Conservation (phyloP, 441 rosid species). For the Eutrema salsugineum region DNA sequence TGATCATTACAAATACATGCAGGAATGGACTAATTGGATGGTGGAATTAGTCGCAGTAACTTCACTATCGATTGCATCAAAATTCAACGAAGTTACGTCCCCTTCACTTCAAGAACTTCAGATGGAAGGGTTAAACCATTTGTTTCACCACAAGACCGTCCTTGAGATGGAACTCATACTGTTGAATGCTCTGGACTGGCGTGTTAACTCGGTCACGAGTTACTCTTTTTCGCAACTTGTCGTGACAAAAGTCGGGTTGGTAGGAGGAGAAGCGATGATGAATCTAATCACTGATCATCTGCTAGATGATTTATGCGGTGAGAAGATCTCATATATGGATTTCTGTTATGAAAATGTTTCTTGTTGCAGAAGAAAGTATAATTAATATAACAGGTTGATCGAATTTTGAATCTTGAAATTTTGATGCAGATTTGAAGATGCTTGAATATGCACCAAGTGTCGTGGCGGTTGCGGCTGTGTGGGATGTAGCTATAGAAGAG, state of each 20-base stretch:
- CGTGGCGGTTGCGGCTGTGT: constrained; percentile 45
- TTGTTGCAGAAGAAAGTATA: background rate
- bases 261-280: constrained; percentile 11
- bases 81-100: constrained; percentile 48
- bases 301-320: constrained; percentile 51
- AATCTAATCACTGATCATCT: constrained; percentile 41
- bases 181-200: constrained; percentile 56
- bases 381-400: background rate
- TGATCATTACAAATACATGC: background rate
- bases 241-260: constrained; percentile 8
- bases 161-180: constrained; percentile 58
- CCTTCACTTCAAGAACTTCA: constrained; percentile 56
- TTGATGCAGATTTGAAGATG: constrained; percentile 42
- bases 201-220: constrained; percentile 44
- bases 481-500: constrained; percentile 34
- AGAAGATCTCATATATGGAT: background rate
- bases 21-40: constrained; percentile 81
- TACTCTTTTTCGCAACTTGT: constrained; percentile 54
- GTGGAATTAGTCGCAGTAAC: constrained; percentile 55
- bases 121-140: constrained; percentile 59
- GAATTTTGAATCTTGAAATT: background rate
- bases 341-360: background rate
- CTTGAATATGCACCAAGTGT: constrained; percentile 51
- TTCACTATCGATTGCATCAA: constrained; percentile 66
- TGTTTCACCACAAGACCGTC: constrained; percentile 47